Base-by-base conservation (phyloP, 1,139 yeast species). In the Taphrina populina region DNA sequence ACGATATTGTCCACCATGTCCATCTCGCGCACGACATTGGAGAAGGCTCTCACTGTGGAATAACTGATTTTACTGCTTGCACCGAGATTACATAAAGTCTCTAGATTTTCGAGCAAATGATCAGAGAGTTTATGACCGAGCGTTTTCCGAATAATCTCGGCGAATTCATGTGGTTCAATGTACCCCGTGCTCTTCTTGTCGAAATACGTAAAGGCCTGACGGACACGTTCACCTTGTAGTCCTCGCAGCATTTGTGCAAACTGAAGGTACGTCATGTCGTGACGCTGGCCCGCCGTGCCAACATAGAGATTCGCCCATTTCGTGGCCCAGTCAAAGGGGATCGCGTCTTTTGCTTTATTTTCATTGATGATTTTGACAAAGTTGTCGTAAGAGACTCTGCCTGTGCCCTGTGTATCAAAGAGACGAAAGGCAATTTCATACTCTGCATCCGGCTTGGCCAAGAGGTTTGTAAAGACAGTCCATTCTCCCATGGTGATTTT, bases 161-260 rank as follows among this genome's bases (percentile, higher is more conserved):
- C 72, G 63, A 73, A 74, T 61, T 74, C 71, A 32, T 69, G 72
- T 10, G 75, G 73, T 23, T 67, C 63, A 54, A 73, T 74, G 63
- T 64, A 73, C 2, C 77, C 77, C 33, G 71, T 63, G 56, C 69
- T 63, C 30, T 59, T 56, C 41, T 62, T 63, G 66, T 73, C 77
- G 56, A 65, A 72, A 60, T 66, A 60, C 59, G 64, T 67, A 66
- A 74, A 73, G 26, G 76, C 75, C 65, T 73, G 77, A 39, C 76
- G 70, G 20, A 73, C 75, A 15, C 77, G 73, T 64, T 73, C 77
- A 35, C 76, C 77, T 52, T 70, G 67, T 39, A 73, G 66, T 27
- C 76, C 77, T 44, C 71, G 65, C 47, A 73, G 65, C 77, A 73
- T 73, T 62, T 74, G 77, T 26, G 73, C 71, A 62, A 73, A 74